Evolutionary conservation across 108 stramenopile species (phyloP).

Genomic region (Ochromonas danica): DNA sequence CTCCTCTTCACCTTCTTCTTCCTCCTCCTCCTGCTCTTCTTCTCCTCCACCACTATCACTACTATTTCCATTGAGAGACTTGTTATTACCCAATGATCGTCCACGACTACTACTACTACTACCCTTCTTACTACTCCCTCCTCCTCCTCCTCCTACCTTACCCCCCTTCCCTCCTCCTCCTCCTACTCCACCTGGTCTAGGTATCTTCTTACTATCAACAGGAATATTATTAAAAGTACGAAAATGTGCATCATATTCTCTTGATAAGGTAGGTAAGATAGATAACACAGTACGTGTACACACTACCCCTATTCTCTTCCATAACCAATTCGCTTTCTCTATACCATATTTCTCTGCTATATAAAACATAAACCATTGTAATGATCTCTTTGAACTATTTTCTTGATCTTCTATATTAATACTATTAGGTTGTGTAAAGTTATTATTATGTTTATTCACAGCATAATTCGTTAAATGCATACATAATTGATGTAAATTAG

Average conservation of each 20-base stretch:
- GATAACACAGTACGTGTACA: conserved; percentile 65
- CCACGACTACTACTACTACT: not conserved
- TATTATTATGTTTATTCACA: conserved; percentile 60
- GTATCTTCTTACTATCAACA: conserved; percentile 5
- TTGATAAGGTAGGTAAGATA: conserved; percentile 63
- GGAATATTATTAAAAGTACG: conserved; percentile 21
- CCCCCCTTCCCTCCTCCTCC: not conserved
- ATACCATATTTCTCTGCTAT: conserved; percentile 53
- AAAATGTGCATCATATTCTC: conserved; percentile 60
- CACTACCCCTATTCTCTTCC: conserved; percentile 67
- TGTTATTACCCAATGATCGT: not conserved
- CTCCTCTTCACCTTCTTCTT: conserved; percentile 1
- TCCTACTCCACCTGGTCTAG: no score
- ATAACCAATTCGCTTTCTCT: conserved; percentile 53
- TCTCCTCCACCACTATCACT: not conserved
- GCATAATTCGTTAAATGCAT: conserved; percentile 86
- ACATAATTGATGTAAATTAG: conserved; percentile 64
- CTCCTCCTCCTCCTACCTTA: not conserved
- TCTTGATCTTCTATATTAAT: conserved; percentile 25
- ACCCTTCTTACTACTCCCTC: not conserved
- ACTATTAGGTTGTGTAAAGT: conserved; percentile 34
- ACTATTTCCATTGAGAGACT: not conserved
- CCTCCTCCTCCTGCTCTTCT: not conserved
- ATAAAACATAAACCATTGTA: conserved; percentile 69
- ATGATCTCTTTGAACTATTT: conserved; percentile 65